A percentile compares a stretch with the other conserved stretches of the same genome.
Conservation (phyloP, 306 rosid species). For the Pterocarpus macrocarpus region DNA sequence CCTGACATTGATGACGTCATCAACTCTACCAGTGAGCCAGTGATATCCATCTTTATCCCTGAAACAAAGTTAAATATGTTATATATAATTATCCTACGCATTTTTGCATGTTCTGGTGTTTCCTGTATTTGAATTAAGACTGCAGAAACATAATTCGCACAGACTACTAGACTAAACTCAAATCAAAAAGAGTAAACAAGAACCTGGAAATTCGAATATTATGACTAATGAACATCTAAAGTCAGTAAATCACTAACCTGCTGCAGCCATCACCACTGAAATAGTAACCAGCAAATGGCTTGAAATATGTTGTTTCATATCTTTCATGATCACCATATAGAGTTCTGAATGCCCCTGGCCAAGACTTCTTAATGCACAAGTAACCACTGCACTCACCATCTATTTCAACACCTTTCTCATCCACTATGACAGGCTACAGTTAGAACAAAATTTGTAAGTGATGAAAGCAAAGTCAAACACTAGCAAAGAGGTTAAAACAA, state of each 20-base stretch:
- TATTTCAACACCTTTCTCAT: conserved; percentile 92
- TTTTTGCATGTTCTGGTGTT: conserved; percentile 20
- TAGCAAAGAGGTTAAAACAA: conserved; percentile 12
- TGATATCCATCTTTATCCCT: conserved; percentile 99
- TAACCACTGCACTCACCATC: conserved; percentile 96
- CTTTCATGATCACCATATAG: conserved; percentile 96
- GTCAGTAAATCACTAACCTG: conserved; percentile 60
- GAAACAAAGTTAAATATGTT: conserved; percentile 49
- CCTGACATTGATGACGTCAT: conserved; percentile 99
- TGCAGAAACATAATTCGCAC: conserved; percentile 23
- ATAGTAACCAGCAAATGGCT: conserved; percentile 95
- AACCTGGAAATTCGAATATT: conserved; percentile 9
- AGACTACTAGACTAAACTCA: conserved; percentile 12
- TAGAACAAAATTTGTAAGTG: conserved; percentile 42
- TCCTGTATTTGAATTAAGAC: not conserved
- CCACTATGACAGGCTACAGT: conserved; percentile 86
- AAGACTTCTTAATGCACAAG: conserved; percentile 84
- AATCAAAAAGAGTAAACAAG: conserved; percentile 29
- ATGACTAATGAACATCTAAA: conserved; percentile 22
- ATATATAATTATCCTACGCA: conserved; percentile 43
- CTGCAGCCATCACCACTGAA: conserved; percentile 99
- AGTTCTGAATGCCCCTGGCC: conserved; percentile 99
- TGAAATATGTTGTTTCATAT: conserved; percentile 96
- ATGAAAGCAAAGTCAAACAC: conserved; percentile 30
- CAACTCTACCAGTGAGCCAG: conserved; percentile 99